Conservation (phyloP, 1,284 basidiomycete species). For the Trametes versicolor region DNA sequence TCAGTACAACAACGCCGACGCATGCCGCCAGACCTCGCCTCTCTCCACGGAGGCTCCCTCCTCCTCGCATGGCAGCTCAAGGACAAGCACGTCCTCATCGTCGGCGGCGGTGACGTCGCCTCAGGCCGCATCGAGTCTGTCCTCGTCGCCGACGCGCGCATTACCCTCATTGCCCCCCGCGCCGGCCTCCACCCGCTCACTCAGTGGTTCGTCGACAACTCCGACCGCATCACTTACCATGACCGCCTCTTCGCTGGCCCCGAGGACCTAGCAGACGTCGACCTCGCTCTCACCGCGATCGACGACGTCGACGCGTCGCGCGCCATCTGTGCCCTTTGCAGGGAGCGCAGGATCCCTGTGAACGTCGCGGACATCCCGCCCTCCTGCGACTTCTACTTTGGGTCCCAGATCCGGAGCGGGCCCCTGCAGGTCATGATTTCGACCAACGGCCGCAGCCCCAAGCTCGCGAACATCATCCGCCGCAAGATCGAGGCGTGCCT, state of each 20-base stretch:
- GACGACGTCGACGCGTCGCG: constrained; percentile 84
- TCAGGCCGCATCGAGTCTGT: constrained; percentile 81
- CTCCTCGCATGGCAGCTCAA: constrained; percentile 91
- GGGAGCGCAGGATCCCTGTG: constrained; percentile 81
- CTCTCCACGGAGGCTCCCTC: constrained; percentile 70
- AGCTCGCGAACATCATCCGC: constrained; percentile 88
- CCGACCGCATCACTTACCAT: constrained; percentile 73
- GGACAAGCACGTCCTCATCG: constrained; percentile 81
- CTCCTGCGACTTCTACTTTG: constrained; percentile 98
- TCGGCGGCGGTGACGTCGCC: constrained; percentile 91
- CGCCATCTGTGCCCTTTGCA: constrained; percentile 78
- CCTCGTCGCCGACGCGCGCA: constrained; percentile 66
- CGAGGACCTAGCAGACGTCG: constrained; percentile 70
- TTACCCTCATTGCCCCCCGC: constrained; percentile 72
- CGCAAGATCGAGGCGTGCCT: constrained; percentile 75
- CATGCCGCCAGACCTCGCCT: constrained; percentile 35
- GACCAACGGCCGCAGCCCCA: constrained; percentile 94
- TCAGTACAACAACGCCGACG: not conserved
- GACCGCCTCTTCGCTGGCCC: constrained; percentile 72
- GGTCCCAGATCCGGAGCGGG: constrained; percentile 90
- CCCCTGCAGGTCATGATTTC: constrained; percentile 97
- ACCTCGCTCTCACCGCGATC: constrained; percentile 96
- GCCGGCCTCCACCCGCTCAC: constrained; percentile 70
- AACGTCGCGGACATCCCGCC: constrained; percentile 98
- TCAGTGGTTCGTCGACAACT: constrained; percentile 57